These are phyloP conservation scores for Truncatella angustata DNA, from an alignment of 2,329 filamentous ascomycete species.

Conservation along the genomic window DNA sequence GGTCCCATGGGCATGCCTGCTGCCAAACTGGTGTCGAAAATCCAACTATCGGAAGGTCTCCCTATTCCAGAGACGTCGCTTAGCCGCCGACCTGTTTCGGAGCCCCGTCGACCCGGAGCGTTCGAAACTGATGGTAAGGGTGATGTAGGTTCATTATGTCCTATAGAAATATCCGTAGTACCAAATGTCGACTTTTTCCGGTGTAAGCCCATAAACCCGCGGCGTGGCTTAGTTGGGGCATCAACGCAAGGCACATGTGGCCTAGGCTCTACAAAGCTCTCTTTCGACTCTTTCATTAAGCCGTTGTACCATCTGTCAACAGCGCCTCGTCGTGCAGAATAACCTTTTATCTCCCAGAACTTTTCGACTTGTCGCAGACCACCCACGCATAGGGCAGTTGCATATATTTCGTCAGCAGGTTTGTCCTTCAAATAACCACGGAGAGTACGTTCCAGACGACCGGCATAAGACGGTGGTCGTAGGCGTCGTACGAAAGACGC, in stretches of 20 bases:
- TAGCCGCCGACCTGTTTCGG: constrained; percentile 23
- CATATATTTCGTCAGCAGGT: constrained; percentile 61
- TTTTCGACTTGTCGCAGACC: constrained; percentile 62
- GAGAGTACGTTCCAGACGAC: constrained; percentile 59
- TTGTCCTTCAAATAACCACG: constrained; percentile 63
- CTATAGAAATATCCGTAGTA: constrained; percentile 27
- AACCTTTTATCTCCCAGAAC: constrained; percentile 66
- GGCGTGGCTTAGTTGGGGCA: constrained; percentile 44
- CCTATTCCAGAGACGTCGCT: constrained; percentile 22
- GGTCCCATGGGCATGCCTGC: constrained; percentile 62
- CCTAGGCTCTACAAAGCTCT: too few species aligned
- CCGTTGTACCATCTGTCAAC: constrained; percentile 60
- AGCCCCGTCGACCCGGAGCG: constrained; percentile 25
- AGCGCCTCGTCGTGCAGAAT: constrained; percentile 56
- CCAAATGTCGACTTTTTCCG: constrained; percentile 54
- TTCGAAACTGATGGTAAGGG: constrained; percentile 7
- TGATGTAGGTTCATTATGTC: not conserved
- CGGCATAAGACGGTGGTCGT: constrained; percentile 63
- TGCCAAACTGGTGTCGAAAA: constrained; percentile 59
- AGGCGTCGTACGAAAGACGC: constrained; percentile 63
- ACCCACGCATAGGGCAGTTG: constrained; percentile 58
- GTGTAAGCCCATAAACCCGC: constrained; percentile 52
- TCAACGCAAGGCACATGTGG: constrained; percentile 37
- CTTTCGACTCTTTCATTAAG: constrained; percentile 46
- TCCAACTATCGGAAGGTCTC: constrained; percentile 34